phyloP scores from a whole-genome alignment of 2,329 filamentous ascomycete genomes.

The Westerdykella sp. region DNA sequence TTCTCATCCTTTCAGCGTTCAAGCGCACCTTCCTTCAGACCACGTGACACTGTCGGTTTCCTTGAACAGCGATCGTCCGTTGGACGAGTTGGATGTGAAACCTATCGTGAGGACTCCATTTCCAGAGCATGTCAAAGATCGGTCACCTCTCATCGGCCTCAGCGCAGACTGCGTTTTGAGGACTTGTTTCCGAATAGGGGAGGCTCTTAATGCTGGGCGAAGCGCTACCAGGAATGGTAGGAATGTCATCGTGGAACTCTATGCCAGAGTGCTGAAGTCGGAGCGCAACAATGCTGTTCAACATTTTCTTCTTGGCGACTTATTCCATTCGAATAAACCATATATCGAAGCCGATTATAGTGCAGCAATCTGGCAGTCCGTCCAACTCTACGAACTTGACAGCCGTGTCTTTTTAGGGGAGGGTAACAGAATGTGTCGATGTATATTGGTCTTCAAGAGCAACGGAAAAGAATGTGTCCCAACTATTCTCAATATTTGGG shows the following conservation, averaged over 20 bases:
- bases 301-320: conserved; percentile 57
- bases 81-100: conserved; percentile 11
- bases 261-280: conserved; percentile 55
- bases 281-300: conserved; percentile 52
- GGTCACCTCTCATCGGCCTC: conserved; percentile 50
- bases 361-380: conserved; percentile 41
- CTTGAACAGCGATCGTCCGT: conserved; percentile 6
- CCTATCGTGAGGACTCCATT: conserved; percentile 50
- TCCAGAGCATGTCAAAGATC: conserved; percentile 45
- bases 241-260: conserved; percentile 54
- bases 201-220: conserved; percentile 50
- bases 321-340: conserved; percentile 55
- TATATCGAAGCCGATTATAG: conserved; percentile 45
- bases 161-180: conserved; percentile 45
- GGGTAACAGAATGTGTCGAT: conserved; percentile 40
- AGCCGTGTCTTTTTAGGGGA: conserved; percentile 40
- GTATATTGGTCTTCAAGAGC: conserved; percentile 45
- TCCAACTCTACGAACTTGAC: conserved; percentile 43
- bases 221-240: conserved; percentile 45
- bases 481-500: conserved; percentile 47
- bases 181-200: conserved; percentile 59
- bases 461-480: conserved; percentile 41
- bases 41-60: conserved; percentile 24
- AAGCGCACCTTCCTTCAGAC: not conserved
- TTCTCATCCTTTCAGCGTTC: not conserved